Evolutionary conservation across 768 basidiomycete species (phyloP).

Genomic region (Phanerochaete carnosa): DNA sequence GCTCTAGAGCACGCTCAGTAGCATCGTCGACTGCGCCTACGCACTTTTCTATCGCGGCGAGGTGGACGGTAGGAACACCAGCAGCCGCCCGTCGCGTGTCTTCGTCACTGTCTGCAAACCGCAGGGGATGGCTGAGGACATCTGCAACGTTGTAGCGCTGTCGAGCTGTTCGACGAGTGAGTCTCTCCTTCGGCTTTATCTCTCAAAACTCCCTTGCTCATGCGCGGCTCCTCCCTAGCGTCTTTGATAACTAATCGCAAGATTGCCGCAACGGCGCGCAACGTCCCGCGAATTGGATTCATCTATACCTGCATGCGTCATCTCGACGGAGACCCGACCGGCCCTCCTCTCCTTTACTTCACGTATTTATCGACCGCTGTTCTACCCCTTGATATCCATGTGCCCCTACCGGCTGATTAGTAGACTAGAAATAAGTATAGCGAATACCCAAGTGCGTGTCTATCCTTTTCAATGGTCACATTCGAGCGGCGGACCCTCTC

Average conservation of each 20-base stretch:
- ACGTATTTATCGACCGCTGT: not conserved
- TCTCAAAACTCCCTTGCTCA: not conserved
- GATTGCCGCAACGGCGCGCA: not conserved
- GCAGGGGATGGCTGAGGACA: conserved; percentile 34
- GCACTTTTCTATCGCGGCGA: conserved; percentile 10
- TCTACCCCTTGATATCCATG: not conserved
- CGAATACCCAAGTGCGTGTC: too few species aligned
- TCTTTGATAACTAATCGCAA: not conserved
- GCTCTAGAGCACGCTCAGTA: conserved; percentile 13
- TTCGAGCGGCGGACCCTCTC: too few species aligned
- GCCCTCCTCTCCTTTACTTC: not conserved
- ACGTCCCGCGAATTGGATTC: not conserved
- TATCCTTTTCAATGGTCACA: too few species aligned
- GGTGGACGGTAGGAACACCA: not conserved
- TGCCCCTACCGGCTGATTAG: too few species aligned
- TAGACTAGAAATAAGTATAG: too few species aligned
- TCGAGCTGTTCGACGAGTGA: conserved; percentile 41
- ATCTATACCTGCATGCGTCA: not conserved
- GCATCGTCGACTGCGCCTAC: conserved; percentile 23
- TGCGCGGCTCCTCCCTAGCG: not conserved
- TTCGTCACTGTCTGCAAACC: conserved; percentile 44
- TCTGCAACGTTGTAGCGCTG: conserved; percentile 34
- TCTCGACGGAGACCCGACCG: not conserved
- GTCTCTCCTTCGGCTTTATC: conserved; percentile 15
- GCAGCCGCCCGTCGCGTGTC: conserved; percentile 27